These are phyloP conservation scores for Begonia fuchsioides DNA, from an alignment of 306 rosid species.

Conservation along the genomic window DNA sequence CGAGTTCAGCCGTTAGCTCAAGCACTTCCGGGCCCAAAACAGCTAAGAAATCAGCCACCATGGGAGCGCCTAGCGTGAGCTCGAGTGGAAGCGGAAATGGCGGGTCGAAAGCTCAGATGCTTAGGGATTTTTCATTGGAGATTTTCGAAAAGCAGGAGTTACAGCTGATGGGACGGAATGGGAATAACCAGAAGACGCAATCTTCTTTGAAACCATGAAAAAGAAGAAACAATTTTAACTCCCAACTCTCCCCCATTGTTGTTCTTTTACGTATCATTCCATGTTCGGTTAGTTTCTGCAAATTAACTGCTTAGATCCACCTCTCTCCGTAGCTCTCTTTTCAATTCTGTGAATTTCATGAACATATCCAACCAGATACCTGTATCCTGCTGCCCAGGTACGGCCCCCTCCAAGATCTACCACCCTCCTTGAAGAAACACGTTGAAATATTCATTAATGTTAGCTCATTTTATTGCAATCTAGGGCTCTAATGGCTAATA, in stretches of 20 bases:
- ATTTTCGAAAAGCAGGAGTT: constrained; percentile 32
- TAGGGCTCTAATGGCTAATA: too few relatives aligned
- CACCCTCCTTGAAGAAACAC: too few relatives aligned
- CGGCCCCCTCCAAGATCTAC: too few relatives aligned
- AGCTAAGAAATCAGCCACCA: constrained; percentile 25
- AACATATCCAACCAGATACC: too few relatives aligned
- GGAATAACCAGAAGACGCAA: constrained; percentile 8
- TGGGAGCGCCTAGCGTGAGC: constrained; percentile 50
- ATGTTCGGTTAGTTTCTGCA: neutral
- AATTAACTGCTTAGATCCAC: neutral
- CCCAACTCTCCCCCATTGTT: neutral
- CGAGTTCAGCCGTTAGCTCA: constrained; percentile 24
- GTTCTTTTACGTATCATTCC: neutral
- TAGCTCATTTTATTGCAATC: too few relatives aligned
- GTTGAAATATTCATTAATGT: too few relatives aligned
- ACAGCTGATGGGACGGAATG: constrained; percentile 24
- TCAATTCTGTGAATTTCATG: too few relatives aligned
- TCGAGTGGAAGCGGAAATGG: constrained; percentile 12
- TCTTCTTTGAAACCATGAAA: constrained; percentile 7
- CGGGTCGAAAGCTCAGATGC: constrained; percentile 18
- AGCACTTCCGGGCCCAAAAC: constrained; percentile 34
- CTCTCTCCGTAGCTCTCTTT: too few relatives aligned
- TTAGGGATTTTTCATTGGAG: constrained; percentile 28
- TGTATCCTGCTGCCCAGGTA: too few relatives aligned
- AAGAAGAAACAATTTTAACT: neutral